Evolutionary conservation across 2,329 filamentous ascomycete genomes (phyloP), one percentile per base, ranked within the genome.

Genomic region (Colletotrichum sp.): DNA sequence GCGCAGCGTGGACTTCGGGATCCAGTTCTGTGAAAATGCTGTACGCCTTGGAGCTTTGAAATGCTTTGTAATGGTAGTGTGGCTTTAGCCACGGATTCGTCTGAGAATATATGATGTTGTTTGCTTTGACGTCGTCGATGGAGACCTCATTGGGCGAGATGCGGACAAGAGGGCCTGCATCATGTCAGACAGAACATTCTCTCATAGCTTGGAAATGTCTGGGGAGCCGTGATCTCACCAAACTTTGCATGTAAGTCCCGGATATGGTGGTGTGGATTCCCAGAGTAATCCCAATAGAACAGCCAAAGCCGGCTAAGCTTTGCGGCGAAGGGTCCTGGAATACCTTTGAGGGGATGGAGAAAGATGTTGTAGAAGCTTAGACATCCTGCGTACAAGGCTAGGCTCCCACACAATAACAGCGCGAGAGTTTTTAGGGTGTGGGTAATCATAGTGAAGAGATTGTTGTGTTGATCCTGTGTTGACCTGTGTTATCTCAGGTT

Each of bases 71-170:
- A 39, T 71, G 64, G 25, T 66, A 71, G 27, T 36, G 34, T 3
- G 72, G 69, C 39, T 75, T 75, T 10, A 60, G 28, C 60, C 68
- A 75, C 2, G 68, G 68, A 15, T 66, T 66, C 4, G 15, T 71
- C 27, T 70, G 72, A 8, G 67, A 39, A 69, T 75, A 75, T 10
- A 75, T 55, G 1, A 22, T 16, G 4, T 55, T 71, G 22, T 66
- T 71, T 9, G 70, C 58, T 4, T 36, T 18, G 6, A 69, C n/a
- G 34, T 73, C 64, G 27, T 68, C 62, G 62, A 75, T 16, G 3
- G 72, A 75, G 5, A 75, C 62, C 22, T 75, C 72, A 22, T 71
- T 71, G 8, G 72, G 72, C 10, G 72, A 75, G 48, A 73, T 73
- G 4, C 62, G 48, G 28, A 73, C 64, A 4, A 66, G 30, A 10